phyloP scores from a whole-genome alignment of 2,329 filamentous ascomycete species.

The Talaromyces albobiverticillius region DNA sequence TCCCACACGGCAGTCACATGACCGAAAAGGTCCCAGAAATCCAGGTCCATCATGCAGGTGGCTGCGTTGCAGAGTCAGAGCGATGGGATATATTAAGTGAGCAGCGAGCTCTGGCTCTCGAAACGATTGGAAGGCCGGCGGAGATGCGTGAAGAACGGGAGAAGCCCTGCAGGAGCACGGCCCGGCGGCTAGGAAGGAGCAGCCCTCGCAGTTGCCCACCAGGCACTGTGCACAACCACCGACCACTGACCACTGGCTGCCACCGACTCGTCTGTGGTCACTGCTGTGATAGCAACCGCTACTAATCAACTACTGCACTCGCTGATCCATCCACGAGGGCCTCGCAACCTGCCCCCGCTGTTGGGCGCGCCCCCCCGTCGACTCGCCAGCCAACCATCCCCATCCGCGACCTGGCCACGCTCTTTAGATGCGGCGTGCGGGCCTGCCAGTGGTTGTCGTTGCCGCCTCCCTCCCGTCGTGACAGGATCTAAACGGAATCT shows the following conservation, averaged over 20 bases:
- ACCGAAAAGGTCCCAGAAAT: conserved; percentile 23
- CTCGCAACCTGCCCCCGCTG: too few species aligned
- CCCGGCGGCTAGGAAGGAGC: conserved; percentile 10
- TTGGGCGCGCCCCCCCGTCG: too few species aligned
- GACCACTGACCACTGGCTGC: too few species aligned
- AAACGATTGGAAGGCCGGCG: conserved; percentile 14
- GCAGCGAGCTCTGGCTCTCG: too few species aligned
- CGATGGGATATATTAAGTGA: too few species aligned
- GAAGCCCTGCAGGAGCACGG: conserved; percentile 14
- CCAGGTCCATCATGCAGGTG: conserved; percentile 13
- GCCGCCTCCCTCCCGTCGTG: neutral
- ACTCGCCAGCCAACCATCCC: conserved; percentile 4
- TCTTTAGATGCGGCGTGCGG: conserved; percentile 1
- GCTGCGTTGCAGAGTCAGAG: neutral
- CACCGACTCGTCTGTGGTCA: too few species aligned
- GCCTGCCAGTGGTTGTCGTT: neutral
- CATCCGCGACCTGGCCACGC: neutral
- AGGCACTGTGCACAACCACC: neutral
- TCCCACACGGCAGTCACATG: conserved; percentile 34
- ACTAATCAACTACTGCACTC: neutral
- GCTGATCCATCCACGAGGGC: neutral
- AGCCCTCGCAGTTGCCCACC: neutral
- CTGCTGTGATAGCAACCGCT: too few species aligned
- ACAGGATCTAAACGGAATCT: neutral
- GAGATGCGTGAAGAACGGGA: conserved; percentile 13